phyloP scores from a whole-genome alignment of 2,329 filamentous ascomycete genomes.

The Sarocladium kiliense region DNA sequence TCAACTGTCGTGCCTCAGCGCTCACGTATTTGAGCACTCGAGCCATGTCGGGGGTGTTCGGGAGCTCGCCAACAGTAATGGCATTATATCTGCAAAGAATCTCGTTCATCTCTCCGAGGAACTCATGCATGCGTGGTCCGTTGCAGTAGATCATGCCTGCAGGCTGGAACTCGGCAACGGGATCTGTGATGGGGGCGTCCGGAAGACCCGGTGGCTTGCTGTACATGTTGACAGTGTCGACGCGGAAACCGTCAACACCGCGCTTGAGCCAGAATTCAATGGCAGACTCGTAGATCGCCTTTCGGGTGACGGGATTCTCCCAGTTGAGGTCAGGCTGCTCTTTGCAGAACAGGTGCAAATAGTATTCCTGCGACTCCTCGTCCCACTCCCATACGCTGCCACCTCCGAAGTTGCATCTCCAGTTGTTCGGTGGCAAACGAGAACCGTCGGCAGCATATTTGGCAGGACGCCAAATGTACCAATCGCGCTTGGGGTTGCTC shows the following conservation, averaged over 20 bases:
- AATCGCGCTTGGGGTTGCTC: conserved; percentile 60
- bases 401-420: conserved; percentile 57
- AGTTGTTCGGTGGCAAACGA: conserved; percentile 70
- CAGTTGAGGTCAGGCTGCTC: conserved; percentile 85
- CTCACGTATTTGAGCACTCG: conserved; percentile 57
- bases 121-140: conserved; percentile 65
- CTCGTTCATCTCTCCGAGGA: conserved; percentile 58
- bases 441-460: conserved; percentile 50
- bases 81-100: conserved; percentile 56
- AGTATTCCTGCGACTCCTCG: conserved; percentile 68
- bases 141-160: conserved; percentile 58
- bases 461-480: conserved; percentile 58
- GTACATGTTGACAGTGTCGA: conserved; percentile 71
- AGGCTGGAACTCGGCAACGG: conserved; percentile 42
- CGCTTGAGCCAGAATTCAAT: conserved; percentile 77
- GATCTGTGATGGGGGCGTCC: conserved; percentile 51
- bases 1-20: conserved; percentile 52
- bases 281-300: conserved; percentile 64
- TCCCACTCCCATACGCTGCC: conserved; percentile 67
- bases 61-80: conserved; percentile 68
- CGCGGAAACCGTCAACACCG: conserved; percentile 68
- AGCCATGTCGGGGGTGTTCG: conserved; percentile 52
- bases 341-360: conserved; percentile 68
- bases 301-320: conserved; percentile 63
- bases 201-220: conserved; percentile 56